Conservation (phyloP, 2,329 filamentous ascomycete genomes). For the Ceratocystis diversiconidia region DNA sequence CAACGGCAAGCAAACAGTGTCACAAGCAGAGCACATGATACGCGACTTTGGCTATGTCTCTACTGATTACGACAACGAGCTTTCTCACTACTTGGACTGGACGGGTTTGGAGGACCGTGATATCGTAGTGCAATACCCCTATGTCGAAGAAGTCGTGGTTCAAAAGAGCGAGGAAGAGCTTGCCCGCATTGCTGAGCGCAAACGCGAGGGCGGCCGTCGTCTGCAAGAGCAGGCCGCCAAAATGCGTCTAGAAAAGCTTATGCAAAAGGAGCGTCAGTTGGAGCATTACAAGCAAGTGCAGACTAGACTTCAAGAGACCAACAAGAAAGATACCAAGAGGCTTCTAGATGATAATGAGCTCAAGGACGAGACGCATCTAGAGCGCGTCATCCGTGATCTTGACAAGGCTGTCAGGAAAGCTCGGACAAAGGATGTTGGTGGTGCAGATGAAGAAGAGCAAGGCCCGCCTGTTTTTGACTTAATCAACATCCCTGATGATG, state of each 20-base stretch:
- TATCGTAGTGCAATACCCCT: constrained; percentile 82
- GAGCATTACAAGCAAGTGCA: constrained; percentile 87
- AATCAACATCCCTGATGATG: constrained; percentile 76
- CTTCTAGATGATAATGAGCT: constrained; percentile 82
- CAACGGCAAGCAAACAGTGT: constrained; percentile 68
- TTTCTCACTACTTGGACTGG: constrained; percentile 72
- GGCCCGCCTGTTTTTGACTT: constrained; percentile 78
- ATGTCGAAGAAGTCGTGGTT: constrained; percentile 73
- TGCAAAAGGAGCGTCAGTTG: constrained; percentile 88
- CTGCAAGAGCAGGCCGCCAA: constrained; percentile 93
- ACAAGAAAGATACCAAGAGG: constrained; percentile 80
- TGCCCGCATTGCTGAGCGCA: constrained; percentile 75
- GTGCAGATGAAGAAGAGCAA: constrained; percentile 57
- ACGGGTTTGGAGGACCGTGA: constrained; percentile 81
- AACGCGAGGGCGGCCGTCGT: constrained; percentile 83
- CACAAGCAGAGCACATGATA: constrained; percentile 77
- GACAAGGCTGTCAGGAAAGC: constrained; percentile 83
- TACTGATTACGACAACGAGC: constrained; percentile 65
- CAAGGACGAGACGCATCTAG: constrained; percentile 76
- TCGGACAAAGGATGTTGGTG: constrained; percentile 83
- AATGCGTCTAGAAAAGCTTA: constrained; percentile 87
- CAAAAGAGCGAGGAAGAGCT: constrained; percentile 94
- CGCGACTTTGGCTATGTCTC: constrained; percentile 83
- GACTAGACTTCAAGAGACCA: constrained; percentile 53
- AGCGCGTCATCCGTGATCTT: constrained; percentile 72